Conservation (phyloP, 2,329 filamentous ascomycete genomes). For the Claviceps citrina region DNA sequence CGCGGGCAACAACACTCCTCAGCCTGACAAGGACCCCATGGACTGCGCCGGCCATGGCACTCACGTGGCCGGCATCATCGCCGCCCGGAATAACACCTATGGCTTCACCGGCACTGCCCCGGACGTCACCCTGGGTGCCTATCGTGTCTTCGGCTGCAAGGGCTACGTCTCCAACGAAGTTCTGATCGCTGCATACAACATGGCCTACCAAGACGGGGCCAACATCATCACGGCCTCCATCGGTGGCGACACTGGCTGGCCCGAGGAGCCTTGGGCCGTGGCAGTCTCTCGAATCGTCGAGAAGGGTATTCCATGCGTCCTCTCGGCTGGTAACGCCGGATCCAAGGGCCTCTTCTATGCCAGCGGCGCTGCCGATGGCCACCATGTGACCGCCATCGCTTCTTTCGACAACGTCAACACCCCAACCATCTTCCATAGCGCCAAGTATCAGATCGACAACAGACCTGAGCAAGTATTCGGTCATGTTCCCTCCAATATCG, state of each 20-base stretch:
- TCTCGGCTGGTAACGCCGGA: constrained; percentile 39
- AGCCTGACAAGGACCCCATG: constrained; percentile 36
- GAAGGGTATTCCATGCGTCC: constrained; percentile 35
- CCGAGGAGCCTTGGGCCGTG: constrained; percentile 34
- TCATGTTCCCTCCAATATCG: constrained; percentile 26
- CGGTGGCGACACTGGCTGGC: constrained; percentile 36
- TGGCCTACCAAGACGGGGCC: constrained; percentile 43
- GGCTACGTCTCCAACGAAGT: constrained; percentile 38
- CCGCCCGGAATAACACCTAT: constrained; percentile 36
- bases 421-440: constrained; percentile 27
- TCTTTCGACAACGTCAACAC: constrained; percentile 33
- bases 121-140: constrained; percentile 39
- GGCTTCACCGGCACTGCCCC: constrained; percentile 44
- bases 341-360: constrained; percentile 32
- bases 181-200: constrained; percentile 42
- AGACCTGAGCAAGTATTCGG: constrained; percentile 23
- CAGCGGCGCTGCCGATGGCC: constrained; percentile 31
- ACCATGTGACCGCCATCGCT: constrained; percentile 31
- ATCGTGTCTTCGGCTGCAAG: constrained; percentile 40
- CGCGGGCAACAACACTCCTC: constrained; percentile 22
- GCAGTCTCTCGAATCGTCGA: constrained; percentile 37
- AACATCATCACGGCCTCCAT: constrained; percentile 42
- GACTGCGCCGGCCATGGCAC: constrained; percentile 45
- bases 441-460: constrained; percentile 25
- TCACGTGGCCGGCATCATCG: constrained; percentile 47